Evolutionary conservation across 768 basidiomycete genomes (phyloP).

Genomic region (Pleurotus platypus): DNA sequence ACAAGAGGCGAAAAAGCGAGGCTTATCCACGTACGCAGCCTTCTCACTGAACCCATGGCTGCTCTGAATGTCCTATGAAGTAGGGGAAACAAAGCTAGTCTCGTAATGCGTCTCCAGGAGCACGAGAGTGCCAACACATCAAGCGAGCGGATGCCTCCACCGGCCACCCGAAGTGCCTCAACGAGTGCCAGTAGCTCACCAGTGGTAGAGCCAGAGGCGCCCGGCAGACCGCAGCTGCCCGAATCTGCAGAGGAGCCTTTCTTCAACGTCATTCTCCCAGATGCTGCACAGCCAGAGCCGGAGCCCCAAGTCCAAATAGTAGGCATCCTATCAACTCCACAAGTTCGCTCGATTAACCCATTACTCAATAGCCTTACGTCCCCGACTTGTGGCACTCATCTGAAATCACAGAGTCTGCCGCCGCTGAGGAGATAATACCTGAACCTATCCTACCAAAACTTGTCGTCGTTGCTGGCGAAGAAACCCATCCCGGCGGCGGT

Average conservation of each 20-base stretch:
- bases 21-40: conserved; percentile 47
- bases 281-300: conserved; percentile 40
- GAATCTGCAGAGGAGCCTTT: conserved; percentile 26
- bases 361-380: conserved; percentile 45
- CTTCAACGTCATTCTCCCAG: conserved; percentile 54
- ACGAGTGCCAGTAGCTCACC: conserved; percentile 14
- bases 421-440: background rate
- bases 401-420: conserved; percentile 7
- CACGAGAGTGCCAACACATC: conserved; percentile 33
- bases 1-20: conserved; percentile 51
- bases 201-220: conserved; percentile 27
- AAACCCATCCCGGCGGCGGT: conserved; percentile 16
- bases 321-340: conserved; percentile 5
- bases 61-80: conserved; percentile 26
- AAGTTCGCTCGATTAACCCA: conserved; percentile 8
- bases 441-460: conserved; percentile 21
- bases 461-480: conserved; percentile 20
- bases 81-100: conserved; percentile 53
- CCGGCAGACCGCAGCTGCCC: conserved; percentile 36
- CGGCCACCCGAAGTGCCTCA: conserved; percentile 22
- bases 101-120: conserved; percentile 53
- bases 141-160: conserved; percentile 17
- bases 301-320: conserved; percentile 56
- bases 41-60: conserved; percentile 4
- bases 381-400: conserved; percentile 33